Conservation (phyloP, 192 early-diverging fungal genomes). For the Chytriomyces sp. region DNA sequence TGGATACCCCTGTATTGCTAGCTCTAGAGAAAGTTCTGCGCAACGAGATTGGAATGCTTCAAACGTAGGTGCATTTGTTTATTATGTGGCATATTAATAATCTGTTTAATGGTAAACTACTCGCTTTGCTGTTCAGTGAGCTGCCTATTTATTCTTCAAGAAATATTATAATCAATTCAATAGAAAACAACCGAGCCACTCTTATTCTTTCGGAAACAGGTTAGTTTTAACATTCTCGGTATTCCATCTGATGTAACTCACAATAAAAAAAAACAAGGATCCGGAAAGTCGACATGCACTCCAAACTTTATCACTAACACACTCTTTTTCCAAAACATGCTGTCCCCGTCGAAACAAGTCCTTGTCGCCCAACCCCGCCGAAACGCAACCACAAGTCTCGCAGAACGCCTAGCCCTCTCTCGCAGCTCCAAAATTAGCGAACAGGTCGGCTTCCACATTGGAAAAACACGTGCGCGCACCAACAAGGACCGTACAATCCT, state of each 20-base stretch:
- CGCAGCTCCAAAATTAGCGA: constrained; percentile 27
- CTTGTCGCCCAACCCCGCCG: constrained; percentile 47
- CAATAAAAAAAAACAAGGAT: constrained; percentile 9
- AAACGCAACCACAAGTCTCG: constrained; percentile 40
- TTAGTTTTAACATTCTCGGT: neutral
- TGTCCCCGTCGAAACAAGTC: constrained; percentile 26
- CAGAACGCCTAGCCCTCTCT: constrained; percentile 23
- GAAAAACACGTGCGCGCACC: constrained; percentile 11
- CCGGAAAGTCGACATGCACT: constrained; percentile 37
- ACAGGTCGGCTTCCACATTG: constrained; percentile 41
- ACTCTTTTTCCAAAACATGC: constrained; percentile 20
- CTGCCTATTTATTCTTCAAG: constrained; percentile 35
- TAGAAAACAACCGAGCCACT: neutral
- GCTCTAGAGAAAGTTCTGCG: constrained; percentile 20
- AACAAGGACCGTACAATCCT: constrained; percentile 36
- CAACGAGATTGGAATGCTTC: constrained; percentile 30
- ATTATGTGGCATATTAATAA: no score
- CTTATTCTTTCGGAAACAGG: constrained; percentile 32
- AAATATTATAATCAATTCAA: constrained; percentile 10
- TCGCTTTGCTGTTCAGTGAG: constrained; percentile 7
- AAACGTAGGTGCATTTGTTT: constrained; percentile 16
- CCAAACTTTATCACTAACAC: constrained; percentile 41
- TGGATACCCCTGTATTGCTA: neutral
- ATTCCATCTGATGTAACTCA: neutral
- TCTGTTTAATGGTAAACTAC: neutral